phyloP scores from a whole-genome alignment of 192 early-diverging fungal genomes.

The Lobosporangium transversale region DNA sequence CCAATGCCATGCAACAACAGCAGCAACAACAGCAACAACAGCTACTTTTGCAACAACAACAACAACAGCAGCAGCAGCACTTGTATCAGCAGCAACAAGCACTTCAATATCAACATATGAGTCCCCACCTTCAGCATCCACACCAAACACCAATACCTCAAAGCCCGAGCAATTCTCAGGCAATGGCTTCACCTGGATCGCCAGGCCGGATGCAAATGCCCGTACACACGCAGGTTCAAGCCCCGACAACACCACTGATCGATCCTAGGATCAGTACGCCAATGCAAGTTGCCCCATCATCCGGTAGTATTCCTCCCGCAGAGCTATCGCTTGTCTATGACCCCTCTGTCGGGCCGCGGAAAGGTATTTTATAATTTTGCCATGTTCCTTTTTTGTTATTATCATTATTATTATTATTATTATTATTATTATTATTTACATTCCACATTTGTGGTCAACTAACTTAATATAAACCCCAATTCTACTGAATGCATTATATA shows the following conservation, averaged over 20 bases:
- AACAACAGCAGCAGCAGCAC: constrained; percentile 48
- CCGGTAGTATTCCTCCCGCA: constrained; percentile 14
- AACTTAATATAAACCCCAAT: not conserved
- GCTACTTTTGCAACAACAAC: constrained; percentile 23
- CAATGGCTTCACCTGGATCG: constrained; percentile 43
- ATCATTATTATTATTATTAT: no score
- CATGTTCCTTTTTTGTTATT: no score
- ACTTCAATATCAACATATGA: constrained; percentile 38
- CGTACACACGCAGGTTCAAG: constrained; percentile 16
- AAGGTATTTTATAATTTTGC: constrained; percentile 31
- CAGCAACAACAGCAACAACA: constrained; percentile 40
- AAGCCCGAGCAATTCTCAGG: constrained; percentile 32
- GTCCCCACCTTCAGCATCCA: constrained; percentile 21
- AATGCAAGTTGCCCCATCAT: not conserved
- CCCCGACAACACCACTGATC: not conserved
- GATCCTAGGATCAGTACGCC: constrained; percentile 19
- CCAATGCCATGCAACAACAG: constrained; percentile 20
- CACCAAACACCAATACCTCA: constrained; percentile 23
- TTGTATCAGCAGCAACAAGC: constrained; percentile 44
- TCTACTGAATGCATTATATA: not conserved
- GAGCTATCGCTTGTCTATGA: constrained; percentile 33
- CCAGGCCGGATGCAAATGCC: constrained; percentile 17
- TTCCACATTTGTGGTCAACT: no score
- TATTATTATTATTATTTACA: no score
- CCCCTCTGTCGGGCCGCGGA: constrained; percentile 29